Conservation (phyloP, 257 asterid genomes). For the Ilex aquifolium region DNA sequence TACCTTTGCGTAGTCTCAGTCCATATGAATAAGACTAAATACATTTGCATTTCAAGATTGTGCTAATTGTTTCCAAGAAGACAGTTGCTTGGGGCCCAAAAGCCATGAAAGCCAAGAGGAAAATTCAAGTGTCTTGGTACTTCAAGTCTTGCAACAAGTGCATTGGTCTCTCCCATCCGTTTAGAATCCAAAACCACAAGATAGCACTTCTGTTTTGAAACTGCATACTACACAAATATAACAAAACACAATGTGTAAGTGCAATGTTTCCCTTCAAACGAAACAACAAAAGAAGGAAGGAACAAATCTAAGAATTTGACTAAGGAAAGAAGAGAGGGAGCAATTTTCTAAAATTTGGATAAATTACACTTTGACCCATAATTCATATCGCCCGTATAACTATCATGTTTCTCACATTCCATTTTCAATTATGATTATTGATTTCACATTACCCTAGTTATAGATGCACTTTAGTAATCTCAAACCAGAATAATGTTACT, state of each 20-base stretch:
- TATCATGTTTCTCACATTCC: no score
- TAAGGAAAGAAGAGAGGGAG: no score
- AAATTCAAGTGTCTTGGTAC: constrained; percentile 80
- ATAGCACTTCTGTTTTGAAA: constrained; percentile 74
- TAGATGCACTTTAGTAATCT: no score
- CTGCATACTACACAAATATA: constrained; percentile 70
- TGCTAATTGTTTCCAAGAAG: not conserved
- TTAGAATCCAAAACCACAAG: constrained; percentile 69
- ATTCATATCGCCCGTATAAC: no score
- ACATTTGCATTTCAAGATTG: not conserved
- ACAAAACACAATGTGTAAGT: not conserved
- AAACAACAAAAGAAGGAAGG: no score
- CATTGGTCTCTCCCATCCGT: constrained; percentile 48
- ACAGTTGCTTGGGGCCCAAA: constrained; percentile 51
- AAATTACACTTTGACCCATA: no score
- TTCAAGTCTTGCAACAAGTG: constrained; percentile 75
- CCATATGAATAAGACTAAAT: not conserved
- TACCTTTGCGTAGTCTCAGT: not conserved
- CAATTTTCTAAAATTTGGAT: no score
- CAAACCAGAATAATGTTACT: no score
- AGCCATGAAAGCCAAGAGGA: constrained; percentile 92
- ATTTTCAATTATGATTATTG: no score
- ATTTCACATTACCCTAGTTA: no score
- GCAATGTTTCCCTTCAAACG: no score
- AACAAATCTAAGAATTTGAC: no score